Evolutionary conservation across 495 filamentous ascomycete genomes (phyloP), one percentile per base, ranked within the genome.

Genomic region (Bacidia rubella): DNA sequence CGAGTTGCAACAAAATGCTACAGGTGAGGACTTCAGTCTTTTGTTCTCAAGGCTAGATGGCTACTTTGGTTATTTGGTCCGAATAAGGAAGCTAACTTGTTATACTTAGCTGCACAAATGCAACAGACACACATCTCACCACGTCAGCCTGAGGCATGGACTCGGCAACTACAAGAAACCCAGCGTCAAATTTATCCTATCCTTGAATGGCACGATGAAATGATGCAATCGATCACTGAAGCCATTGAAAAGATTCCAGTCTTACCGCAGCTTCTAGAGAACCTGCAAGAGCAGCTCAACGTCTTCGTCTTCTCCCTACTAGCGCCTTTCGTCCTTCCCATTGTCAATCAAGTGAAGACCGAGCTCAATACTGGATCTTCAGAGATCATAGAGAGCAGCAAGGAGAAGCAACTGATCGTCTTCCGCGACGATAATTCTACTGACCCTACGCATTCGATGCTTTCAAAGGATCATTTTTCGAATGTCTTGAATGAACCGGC

Each of bases 391-490:
- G 74, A 83, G 54, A 83, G 76, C 64, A 85, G 82, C 62, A 75
- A 80, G 62, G 76, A 84, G 39, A 79, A 88, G 64, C 89, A 95
- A 65, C 78, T 81, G 56, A 76, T 87, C 49, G 87, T 95, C 24
- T 95, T 93, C 66, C 60, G 82, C n/a, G 81, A 95, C 57, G 81
- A 90, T 56, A 42, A 70, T 35, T 83, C 65, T 47, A 76, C 78
- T 20, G 81, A 95, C 61, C 89, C 89, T 7, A 95, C 89, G 10
- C 89, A 95, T 65, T 89, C 84, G n/a, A 95, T 95, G 89, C 76
- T 95, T 19, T 86, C 85, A 41, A 95, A 95, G 71, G 89, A 94
- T 59, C 88, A 95, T 62, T 95, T 93, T 64, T 82, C 82, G 43
- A 87, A 88, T 60, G 68, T 88, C 20, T 79, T 95, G 47, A 95